Conservation (phyloP, 78 protist genomes). For the Dictyostelium intermedium region DNA sequence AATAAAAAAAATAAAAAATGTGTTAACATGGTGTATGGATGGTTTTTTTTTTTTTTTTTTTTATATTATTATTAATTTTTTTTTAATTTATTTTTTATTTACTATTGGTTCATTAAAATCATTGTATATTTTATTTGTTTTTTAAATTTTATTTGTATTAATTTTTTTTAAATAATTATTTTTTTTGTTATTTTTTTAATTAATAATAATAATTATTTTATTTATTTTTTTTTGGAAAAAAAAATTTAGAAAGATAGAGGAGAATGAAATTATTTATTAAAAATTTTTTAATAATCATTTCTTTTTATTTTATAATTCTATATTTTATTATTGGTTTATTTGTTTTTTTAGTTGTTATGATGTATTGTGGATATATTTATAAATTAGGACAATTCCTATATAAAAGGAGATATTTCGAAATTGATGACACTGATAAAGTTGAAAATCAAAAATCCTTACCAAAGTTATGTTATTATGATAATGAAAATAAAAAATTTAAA, state of each 20-base stretch:
- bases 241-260: not conserved
- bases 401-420: conserved; percentile 25
- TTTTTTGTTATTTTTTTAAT: not conserved
- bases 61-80: not conserved
- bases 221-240: not conserved
- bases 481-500: not conserved
- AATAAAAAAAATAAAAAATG: not conserved
- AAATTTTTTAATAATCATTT: not conserved
- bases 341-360: not conserved
- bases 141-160: not conserved
- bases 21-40: too few species aligned
- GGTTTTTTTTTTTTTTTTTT: not conserved
- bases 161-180: not conserved
- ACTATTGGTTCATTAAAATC: not conserved
- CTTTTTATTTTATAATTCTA: not conserved
- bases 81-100: not conserved
- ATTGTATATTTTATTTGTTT: not conserved
- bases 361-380: conserved; percentile 21
- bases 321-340: not conserved
- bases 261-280: not conserved
- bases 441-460: not conserved
- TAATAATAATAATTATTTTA: not conserved
- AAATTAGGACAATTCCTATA: conserved; percentile 9
- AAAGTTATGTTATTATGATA: not conserved
- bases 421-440: not conserved